Evolutionary conservation across 495 filamentous ascomycete genomes (phyloP).

Genomic region (Aspergillus leporis): DNA sequence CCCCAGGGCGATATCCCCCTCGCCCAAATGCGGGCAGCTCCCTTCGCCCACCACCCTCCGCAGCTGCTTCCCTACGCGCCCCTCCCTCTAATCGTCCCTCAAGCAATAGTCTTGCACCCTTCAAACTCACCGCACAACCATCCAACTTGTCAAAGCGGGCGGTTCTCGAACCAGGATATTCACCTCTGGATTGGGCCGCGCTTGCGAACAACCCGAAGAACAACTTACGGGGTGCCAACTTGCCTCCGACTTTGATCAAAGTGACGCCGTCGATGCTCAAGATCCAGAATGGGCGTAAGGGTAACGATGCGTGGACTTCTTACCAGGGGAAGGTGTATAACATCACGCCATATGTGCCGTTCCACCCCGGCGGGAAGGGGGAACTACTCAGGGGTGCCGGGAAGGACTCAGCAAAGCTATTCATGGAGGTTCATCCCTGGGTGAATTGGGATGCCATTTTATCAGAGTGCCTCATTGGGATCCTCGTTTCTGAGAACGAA

Average conservation of each 20-base stretch:
- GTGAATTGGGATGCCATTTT: constrained; percentile 97
- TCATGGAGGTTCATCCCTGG: constrained; percentile 94
- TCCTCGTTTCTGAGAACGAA: constrained; percentile 79
- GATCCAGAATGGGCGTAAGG: constrained; percentile 72
- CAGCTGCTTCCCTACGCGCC: constrained; percentile 33
- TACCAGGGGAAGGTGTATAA: constrained; percentile 91
- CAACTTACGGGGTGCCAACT: constrained; percentile 63
- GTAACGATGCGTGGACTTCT: constrained; percentile 83
- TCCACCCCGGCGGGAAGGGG: constrained; percentile 87
- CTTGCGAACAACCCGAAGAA: constrained; percentile 63
- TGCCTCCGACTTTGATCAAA: constrained; percentile 53
- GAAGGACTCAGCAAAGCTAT: constrained; percentile 67
- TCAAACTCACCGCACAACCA: constrained; percentile 28
- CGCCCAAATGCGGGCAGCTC: constrained; percentile 18
- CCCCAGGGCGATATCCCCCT: constrained; percentile 22
- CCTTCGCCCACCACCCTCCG: constrained; percentile 36
- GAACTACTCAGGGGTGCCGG: constrained; percentile 83
- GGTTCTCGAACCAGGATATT: constrained; percentile 80
- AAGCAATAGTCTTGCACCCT: constrained; percentile 21
- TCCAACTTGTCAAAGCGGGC: constrained; percentile 58
- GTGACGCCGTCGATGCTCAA: constrained; percentile 81
- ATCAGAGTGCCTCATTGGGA: constrained; percentile 78
- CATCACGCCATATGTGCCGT: constrained; percentile 82
- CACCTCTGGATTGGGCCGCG: constrained; percentile 92
- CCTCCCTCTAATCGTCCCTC: constrained; percentile 31